A percentile compares a stretch with the other conserved stretches of the same genome.
phyloP scores from a whole-genome alignment of 306 rosid species.

The Cicer bijugum region DNA sequence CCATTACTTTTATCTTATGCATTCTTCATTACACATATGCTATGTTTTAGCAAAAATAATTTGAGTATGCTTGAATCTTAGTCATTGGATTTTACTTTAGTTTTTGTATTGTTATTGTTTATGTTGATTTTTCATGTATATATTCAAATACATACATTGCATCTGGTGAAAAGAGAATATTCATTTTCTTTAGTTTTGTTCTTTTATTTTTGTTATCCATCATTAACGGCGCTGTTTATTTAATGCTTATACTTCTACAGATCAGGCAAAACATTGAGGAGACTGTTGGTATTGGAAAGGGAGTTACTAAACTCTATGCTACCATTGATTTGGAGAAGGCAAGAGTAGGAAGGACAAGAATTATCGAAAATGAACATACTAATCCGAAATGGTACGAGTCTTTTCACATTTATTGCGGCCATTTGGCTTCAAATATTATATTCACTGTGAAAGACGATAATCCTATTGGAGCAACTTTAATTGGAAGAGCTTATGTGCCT shows the following conservation, averaged over 20 bases:
- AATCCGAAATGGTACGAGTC: slow-evolving; percentile 76
- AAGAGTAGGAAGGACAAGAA: slow-evolving; percentile 78
- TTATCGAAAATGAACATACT: slow-evolving; percentile 57
- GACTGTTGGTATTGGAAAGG: slow-evolving; percentile 69
- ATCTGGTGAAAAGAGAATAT: not conserved
- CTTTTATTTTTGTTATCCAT: slow-evolving; percentile 20
- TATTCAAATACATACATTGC: not conserved
- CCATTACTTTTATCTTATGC: slow-evolving; percentile 5
- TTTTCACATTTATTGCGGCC: slow-evolving; percentile 78
- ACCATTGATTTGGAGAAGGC: slow-evolving; percentile 79
- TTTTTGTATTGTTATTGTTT: not conserved
- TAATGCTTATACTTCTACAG: slow-evolving; percentile 45
- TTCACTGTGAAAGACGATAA: slow-evolving; percentile 77
- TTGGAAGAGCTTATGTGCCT: slow-evolving; percentile 77
- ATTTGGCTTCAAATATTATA: slow-evolving; percentile 60
- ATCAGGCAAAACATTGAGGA: slow-evolving; percentile 62
- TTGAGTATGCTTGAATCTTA: not conserved
- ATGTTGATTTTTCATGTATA: not conserved
- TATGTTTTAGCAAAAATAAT: not conserved
- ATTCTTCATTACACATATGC: slow-evolving; percentile 1
- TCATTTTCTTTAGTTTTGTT: slow-evolving; percentile 10
- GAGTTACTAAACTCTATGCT: slow-evolving; percentile 68
- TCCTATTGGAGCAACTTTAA: slow-evolving; percentile 77
- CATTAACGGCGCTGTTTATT: slow-evolving; percentile 18
- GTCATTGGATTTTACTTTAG: slow-evolving; percentile 23